A percentile compares a stretch with the other conserved stretches of the same genome.
Conservation (phyloP, 495 filamentous ascomycete genomes). For the Hypoxylon lenormandii region DNA sequence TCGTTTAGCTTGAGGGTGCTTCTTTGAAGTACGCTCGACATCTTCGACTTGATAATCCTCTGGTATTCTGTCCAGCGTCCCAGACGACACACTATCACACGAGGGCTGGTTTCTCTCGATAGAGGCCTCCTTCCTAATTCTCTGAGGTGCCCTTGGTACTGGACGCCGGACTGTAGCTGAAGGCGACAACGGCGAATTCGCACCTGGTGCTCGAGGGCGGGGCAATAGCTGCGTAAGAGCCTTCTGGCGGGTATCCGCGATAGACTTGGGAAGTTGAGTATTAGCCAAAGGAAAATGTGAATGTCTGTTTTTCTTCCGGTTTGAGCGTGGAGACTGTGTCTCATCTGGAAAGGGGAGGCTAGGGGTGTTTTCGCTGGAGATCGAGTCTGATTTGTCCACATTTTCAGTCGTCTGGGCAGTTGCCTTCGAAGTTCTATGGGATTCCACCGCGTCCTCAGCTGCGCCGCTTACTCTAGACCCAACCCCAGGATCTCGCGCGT, state of each 20-base stretch:
- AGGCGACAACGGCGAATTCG: background rate
- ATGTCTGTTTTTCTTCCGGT: constrained; percentile 3
- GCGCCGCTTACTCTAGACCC: background rate
- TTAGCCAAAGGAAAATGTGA: constrained; percentile 9
- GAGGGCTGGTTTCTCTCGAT: background rate
- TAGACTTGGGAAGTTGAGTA: constrained; percentile 37
- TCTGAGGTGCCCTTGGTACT: background rate
- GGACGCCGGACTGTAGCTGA: background rate
- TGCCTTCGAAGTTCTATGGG: background rate
- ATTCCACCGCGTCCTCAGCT: background rate
- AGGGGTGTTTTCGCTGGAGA: background rate
- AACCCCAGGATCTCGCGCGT: background rate
- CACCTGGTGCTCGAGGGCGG: background rate
- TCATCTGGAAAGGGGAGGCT: constrained; percentile 34
- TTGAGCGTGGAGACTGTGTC: background rate
- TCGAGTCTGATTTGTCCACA: background rate
- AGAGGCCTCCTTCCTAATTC: background rate
- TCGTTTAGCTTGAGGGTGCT: background rate
- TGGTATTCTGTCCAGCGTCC: background rate
- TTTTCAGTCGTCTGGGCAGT: background rate
- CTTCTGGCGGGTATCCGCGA: constrained; percentile 39
- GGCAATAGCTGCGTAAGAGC: constrained; percentile 41
- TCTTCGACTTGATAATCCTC: background rate
- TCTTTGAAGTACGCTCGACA: constrained; percentile 6
- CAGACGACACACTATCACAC: background rate